phyloP scores from a whole-genome alignment of 2,329 filamentous ascomycete genomes.

The Curvularia sp. region DNA sequence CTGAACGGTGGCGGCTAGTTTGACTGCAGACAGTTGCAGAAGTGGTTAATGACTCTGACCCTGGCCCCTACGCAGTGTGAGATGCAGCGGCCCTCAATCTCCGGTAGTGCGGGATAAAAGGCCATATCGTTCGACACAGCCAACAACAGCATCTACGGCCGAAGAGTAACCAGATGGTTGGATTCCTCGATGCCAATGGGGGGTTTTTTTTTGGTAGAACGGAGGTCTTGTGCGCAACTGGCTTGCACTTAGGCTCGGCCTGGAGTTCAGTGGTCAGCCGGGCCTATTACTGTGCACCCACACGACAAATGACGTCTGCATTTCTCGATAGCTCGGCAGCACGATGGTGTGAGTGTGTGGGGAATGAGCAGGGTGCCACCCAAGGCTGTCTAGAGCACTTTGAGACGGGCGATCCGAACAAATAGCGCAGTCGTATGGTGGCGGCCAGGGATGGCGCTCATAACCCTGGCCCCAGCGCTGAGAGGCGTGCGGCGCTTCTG shows the following conservation, averaged over 20 bases:
- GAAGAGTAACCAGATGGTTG: not conserved
- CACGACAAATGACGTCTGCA: constrained; percentile 14
- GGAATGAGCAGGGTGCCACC: constrained; percentile 17
- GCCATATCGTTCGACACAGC: constrained; percentile 7
- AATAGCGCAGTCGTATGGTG: constrained; percentile 23
- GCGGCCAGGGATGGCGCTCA: constrained; percentile 19
- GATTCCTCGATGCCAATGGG: not conserved
- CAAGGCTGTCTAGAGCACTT: constrained; percentile 26
- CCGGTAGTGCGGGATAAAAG: constrained; percentile 16
- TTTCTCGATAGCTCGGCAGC: constrained; percentile 8
- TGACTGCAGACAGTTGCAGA: constrained; percentile 16
- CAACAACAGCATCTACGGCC: not conserved
- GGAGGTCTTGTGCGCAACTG: constrained; percentile 2
- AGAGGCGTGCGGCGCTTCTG: constrained; percentile 19
- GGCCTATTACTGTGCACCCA: not conserved
- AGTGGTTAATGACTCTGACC: constrained; percentile 10
- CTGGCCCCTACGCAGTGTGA: constrained; percentile 8
- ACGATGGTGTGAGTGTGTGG: constrained; percentile 18
- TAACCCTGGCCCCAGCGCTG: constrained; percentile 31
- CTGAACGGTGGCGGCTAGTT: constrained; percentile 15
- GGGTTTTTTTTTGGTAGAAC: not conserved
- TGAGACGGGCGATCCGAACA: constrained; percentile 23
- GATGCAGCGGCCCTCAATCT: constrained; percentile 14
- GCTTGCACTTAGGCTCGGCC: not conserved
- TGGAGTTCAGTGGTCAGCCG: not conserved